Conservation (phyloP, 768 basidiomycete species). For the Macrolepiota fuliginosa region DNA sequence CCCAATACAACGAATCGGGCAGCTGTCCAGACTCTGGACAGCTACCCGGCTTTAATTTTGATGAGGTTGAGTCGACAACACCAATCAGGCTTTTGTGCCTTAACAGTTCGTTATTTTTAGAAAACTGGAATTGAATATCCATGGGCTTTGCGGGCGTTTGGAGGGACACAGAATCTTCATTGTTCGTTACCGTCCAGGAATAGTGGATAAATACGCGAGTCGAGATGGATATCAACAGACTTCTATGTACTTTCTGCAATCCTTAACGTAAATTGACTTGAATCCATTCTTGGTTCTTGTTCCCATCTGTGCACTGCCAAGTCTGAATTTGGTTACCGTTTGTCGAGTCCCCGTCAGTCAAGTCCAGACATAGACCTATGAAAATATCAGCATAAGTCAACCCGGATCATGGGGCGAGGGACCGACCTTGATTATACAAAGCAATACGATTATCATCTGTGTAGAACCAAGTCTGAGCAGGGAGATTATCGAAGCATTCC, state of each 20-base stretch:
- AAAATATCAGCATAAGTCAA: background rate
- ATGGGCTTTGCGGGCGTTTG: background rate
- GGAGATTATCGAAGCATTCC: constrained; percentile 21
- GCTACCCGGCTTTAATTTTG: background rate
- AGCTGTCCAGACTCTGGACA: background rate
- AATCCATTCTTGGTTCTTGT: constrained; percentile 19
- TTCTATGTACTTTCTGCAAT: background rate
- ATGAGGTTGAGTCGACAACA: background rate
- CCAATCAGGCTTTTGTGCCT: background rate
- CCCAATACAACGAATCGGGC: too few relatives aligned
- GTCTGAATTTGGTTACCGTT: constrained; percentile 17
- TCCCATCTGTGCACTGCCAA: constrained; percentile 15
- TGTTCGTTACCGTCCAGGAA: background rate
- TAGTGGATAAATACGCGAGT: background rate
- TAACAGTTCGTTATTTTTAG: background rate
- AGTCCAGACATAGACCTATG: constrained; percentile 19
- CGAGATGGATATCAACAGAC: background rate
- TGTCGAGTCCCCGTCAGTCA: constrained; percentile 15
- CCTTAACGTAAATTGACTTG: background rate
- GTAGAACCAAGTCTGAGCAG: constrained; percentile 24
- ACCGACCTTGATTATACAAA: constrained; percentile 17
- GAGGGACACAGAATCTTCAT: background rate
- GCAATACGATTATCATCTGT: constrained; percentile 24
- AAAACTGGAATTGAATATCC: background rate
- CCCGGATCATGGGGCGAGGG: too few relatives aligned